These are phyloP conservation scores for Neopestalotiopsis sp. DNA, from an alignment of 2,329 filamentous ascomycete species.

Conservation along the genomic window DNA sequence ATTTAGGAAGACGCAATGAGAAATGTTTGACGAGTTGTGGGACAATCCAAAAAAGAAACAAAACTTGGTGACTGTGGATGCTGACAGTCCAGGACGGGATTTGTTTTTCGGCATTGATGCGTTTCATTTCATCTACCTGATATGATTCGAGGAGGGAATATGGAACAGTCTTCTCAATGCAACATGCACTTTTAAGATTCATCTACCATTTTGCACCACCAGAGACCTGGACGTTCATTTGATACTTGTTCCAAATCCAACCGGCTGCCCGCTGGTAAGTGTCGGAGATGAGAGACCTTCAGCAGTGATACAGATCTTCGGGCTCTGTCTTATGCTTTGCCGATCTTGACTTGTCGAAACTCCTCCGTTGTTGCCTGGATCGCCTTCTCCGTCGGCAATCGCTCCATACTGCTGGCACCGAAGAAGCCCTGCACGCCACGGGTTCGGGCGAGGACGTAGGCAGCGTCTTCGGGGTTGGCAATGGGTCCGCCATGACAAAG, in stretches of 20 bases:
- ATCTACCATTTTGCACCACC: not conserved
- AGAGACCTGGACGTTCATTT: constrained; percentile 29
- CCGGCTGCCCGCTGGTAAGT: too few relatives aligned
- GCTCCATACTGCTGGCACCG: constrained; percentile 72
- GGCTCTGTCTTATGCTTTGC: not conserved
- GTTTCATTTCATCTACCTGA: not conserved
- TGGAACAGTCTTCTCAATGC: constrained; percentile 1
- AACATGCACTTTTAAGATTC: not conserved
- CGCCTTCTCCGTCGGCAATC: constrained; percentile 67
- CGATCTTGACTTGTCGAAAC: constrained; percentile 49
- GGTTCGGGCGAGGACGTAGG: constrained; percentile 64
- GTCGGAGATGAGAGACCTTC: not conserved
- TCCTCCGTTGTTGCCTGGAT: constrained; percentile 52
- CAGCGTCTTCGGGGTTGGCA: constrained; percentile 65
- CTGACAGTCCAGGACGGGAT: not conserved
- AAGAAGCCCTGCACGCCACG: constrained; percentile 74
- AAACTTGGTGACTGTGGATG: constrained; percentile 1
- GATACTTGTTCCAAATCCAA: too few relatives aligned
- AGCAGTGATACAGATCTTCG: not conserved
- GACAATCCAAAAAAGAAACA: not conserved
- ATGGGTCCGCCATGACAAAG: constrained; percentile 76
- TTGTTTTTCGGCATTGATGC: not conserved
- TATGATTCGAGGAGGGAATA: not conserved
- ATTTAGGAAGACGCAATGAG: constrained; percentile 13
- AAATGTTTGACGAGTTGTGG: constrained; percentile 7